Base-by-base conservation (phyloP, 2,329 filamentous ascomycete species). In the Lachnellula cervina region DNA sequence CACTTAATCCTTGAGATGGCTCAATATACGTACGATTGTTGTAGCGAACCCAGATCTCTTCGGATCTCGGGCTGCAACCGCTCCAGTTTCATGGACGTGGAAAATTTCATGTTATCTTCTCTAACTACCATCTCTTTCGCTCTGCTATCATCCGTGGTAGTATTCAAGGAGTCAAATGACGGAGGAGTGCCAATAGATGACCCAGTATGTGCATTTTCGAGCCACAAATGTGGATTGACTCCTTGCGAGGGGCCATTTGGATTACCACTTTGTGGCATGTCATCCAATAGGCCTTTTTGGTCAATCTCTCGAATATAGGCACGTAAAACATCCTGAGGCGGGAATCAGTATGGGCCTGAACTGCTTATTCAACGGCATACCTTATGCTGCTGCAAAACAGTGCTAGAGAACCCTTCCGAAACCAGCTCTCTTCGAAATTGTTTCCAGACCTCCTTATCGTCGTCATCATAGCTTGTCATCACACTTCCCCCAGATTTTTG, bases 281-380 rank as follows among this genome's bases (percentile, higher is more conserved):
- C 72, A 60, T 79, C 77, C n/a, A 84, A 72, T 9, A 83, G 72
- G 1, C 80, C 78, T 53, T 80, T 73, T 42, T 80, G 76, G 59
- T 83, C 79, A 58, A 85, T 75, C 63, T 82, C 78, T 37, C 80
- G 79, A 43, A 86, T 83, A 63, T 86, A 84, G 19, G 82, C 80
- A 58, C 80, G 75, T 23, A 84, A 69, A 9, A 83, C 74, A 61
- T 83, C 80, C 82, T 85, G 45, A 43, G 51, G 45, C 11, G 23
- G n/a, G 5, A 14, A 14, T 47, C 23, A 47, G n/a, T 21, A 17
- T n/a, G 7, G 5, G 16, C 34, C 4, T 17, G 7, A 50, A n/a
- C n/a, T 21, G 44, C 9, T 13, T 32, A 23, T 4, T n/a, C 38
- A 49, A 35, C 13, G 7, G 9, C 14, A 46, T 70, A 84, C 83